Evolutionary conservation across 2,329 filamentous ascomycete genomes (phyloP), one percentile per base, ranked within the genome.

Genomic region (Ascochyta fabae): DNA sequence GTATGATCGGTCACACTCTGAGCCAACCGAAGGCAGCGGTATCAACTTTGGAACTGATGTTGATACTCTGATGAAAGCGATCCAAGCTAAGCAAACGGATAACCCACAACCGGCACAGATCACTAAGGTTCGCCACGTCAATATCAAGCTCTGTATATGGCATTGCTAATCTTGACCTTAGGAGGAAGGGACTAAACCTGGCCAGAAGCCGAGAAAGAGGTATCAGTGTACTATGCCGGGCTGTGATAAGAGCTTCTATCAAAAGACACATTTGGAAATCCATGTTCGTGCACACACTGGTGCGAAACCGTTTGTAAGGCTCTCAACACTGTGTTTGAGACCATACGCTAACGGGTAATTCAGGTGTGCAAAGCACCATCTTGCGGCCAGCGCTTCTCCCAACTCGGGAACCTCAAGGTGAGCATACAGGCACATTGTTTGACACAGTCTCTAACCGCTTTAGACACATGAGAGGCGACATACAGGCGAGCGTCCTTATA

Each of bases 221-320:
- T 92, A 94, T 73, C 78, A 84, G 16, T 99, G 95, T 77, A 84
- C 83, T 19, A 82, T 92, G 35, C 83, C 86, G 7, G 85, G 85
- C 36, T 98, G 94, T 75, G 81, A 83, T 65, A 96, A 95, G 80
- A 86, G 84, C 59, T 98, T 97, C 75, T 86, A 86, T 56, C 94
- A 98, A 72, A 96, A 94, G 78, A 96, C 93, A 1, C 94, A 98
- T 67, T 83, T 97, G 10, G 90, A 95, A 58, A 97, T 96, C 44
- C 95, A 99, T 74, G 87, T 86, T 41, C 85, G 93, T 61, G 88
- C 90, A 4, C 95, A 99, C 75, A 96, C 91, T 2, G 95, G 95
- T 15, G 87, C 90, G 49, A 95, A 92, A 73, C 94, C 94, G 57
- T 97, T 94, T 73, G 89, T 96, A 80, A 81, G 91, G 61, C 40